Evolutionary conservation across 2,329 filamentous ascomycete species (phyloP).

Genomic region (Claviceps lovelessii): DNA sequence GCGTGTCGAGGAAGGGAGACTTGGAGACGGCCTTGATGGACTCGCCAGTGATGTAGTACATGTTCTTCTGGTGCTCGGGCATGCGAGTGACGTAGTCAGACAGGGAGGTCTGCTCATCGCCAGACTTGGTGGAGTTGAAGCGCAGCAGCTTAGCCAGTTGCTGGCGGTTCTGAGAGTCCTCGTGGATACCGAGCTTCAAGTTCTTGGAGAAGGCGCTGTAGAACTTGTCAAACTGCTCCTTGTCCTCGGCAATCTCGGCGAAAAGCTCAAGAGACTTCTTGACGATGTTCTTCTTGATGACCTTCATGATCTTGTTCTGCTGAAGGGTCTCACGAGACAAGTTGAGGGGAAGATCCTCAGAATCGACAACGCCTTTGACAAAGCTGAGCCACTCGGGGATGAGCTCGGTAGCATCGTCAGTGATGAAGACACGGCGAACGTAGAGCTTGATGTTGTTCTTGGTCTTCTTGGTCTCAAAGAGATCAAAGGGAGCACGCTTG

Average conservation of each 20-base stretch:
- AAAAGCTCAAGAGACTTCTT: constrained; percentile 99
- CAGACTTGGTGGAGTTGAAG: constrained; percentile 98
- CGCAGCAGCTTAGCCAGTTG: constrained; percentile 93
- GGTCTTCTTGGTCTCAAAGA: constrained; percentile 99
- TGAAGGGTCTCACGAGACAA: constrained; percentile 99
- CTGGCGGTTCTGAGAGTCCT: constrained; percentile 94
- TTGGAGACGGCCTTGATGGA: constrained; percentile 95
- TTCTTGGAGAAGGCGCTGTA: constrained; percentile 99
- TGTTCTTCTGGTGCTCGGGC: constrained; percentile 99
- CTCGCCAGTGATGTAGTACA: constrained; percentile 99
- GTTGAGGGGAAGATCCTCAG: constrained; percentile 98
- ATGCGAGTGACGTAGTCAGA: constrained; percentile 97
- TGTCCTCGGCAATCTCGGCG: constrained; percentile 97
- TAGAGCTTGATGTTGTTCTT: constrained; percentile 99
- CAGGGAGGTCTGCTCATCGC: constrained; percentile 88
- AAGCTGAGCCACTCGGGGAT: constrained; percentile 99
- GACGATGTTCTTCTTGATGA: constrained; percentile 99
- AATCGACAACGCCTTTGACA: constrained; percentile 99
- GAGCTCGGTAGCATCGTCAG: constrained; percentile 95
- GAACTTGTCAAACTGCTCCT: constrained; percentile 99
- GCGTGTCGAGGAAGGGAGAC: constrained; percentile 96
- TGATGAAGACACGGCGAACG: constrained; percentile 99
- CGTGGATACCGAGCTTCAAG: constrained; percentile 99
- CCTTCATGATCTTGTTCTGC: constrained; percentile 99
- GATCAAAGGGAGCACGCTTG: constrained; percentile 98